phyloP scores from a whole-genome alignment of 202 grass and related monocot genomes.

The Hordeum pubiflorum region DNA sequence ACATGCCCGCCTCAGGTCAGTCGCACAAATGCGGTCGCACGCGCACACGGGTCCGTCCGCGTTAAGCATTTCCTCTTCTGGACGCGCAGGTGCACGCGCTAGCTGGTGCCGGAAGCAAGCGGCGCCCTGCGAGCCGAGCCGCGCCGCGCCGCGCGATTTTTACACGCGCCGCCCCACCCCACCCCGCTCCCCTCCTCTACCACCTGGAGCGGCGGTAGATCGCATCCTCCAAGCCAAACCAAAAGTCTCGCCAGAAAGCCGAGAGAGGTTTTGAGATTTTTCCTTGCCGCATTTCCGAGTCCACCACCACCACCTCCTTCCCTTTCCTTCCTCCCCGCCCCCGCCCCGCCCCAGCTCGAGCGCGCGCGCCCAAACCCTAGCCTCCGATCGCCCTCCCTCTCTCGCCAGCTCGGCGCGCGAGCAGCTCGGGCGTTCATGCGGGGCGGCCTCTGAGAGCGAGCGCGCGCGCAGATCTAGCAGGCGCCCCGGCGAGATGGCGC shows the following conservation, averaged over 20 bases:
- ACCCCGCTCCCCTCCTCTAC: not conserved
- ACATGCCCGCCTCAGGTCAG: not conserved
- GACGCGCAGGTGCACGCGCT: not conserved
- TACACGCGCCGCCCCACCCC: not conserved
- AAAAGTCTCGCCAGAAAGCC: not conserved
- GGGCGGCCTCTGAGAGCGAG: slow-evolving; percentile 20
- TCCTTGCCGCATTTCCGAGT: not conserved
- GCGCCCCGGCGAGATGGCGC: slow-evolving; percentile 34
- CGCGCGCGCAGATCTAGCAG: not conserved
- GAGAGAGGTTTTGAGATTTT: not conserved
- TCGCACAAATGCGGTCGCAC: too few relatives aligned
- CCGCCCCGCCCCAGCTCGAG: not conserved
- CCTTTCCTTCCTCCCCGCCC: not conserved
- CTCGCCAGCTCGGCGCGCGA: too few relatives aligned
- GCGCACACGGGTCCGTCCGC: not conserved
- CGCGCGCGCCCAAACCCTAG: slow-evolving; percentile 29
- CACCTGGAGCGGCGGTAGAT: not conserved
- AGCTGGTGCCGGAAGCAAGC: not conserved
- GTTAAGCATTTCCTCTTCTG: not conserved
- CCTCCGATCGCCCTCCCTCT: not conserved
- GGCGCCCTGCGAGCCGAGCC: not conserved
- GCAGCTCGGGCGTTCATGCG: not conserved
- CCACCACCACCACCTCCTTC: not conserved
- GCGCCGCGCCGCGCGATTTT: not conserved
- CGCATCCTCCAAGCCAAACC: not conserved